phyloP scores from a whole-genome alignment of 2,329 filamentous ascomycete species.

The Oidium heveae region DNA sequence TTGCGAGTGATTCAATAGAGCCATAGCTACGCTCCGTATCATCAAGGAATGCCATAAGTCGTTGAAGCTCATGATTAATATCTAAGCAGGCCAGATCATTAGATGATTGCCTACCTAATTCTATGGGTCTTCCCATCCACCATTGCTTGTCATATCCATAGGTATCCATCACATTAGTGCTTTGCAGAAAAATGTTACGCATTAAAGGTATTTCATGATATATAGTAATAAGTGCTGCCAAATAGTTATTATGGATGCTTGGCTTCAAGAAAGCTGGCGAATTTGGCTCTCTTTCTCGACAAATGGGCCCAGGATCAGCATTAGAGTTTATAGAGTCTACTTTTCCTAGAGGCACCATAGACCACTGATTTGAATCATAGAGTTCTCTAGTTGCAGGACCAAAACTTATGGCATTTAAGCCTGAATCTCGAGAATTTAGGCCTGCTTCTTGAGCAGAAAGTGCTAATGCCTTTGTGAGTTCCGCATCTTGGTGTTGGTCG shows the following conservation, averaged over 20 bases:
- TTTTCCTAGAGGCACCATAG: slow-evolving; percentile 24
- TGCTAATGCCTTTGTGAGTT: slow-evolving; percentile 29
- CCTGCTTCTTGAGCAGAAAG: slow-evolving; percentile 29
- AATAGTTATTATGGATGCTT: slow-evolving; percentile 13
- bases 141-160: slow-evolving; percentile 33
- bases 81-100: slow-evolving; percentile 4
- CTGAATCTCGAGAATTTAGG: slow-evolving; percentile 20
- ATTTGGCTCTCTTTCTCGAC: slow-evolving; percentile 19
- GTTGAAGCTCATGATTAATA: slow-evolving; percentile 26
- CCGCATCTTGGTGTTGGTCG: slow-evolving; percentile 17
- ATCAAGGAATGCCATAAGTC: slow-evolving; percentile 37
- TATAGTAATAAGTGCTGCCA: slow-evolving; percentile 31
- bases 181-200: slow-evolving; percentile 27
- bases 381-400: slow-evolving; percentile 30
- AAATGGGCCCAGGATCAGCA: slow-evolving; percentile 16
- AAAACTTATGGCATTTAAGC: slow-evolving; percentile 22
- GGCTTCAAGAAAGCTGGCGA: slow-evolving; percentile 28
- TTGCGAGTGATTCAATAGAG: slow-evolving; percentile 23
- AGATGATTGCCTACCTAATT: slow-evolving; percentile 2
- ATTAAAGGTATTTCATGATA: slow-evolving; percentile 32
- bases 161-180: slow-evolving; percentile 17
- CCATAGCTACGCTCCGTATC: slow-evolving; percentile 33
- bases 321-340: slow-evolving; percentile 12
- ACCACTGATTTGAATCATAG: slow-evolving; percentile 32
- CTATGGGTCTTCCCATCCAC: slow-evolving; percentile 33